Conservation (phyloP, 768 basidiomycete genomes). For the Rickenella mellea region DNA sequence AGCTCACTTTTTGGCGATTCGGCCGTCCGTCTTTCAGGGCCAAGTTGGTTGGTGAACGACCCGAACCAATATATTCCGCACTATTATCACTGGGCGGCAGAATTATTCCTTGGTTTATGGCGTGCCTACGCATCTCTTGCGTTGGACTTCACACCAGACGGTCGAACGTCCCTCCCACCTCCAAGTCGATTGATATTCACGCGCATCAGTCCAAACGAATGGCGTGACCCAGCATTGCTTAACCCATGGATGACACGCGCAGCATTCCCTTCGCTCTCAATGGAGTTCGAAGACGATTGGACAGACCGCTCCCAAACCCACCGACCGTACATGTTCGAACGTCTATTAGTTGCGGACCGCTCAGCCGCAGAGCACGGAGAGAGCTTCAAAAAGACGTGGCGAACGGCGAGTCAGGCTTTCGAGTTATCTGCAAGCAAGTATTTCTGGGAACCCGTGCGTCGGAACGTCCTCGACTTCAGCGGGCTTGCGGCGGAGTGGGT, state of each 20-base stretch:
- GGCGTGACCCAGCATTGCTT: constrained; percentile 74
- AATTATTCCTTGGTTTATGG: constrained; percentile 69
- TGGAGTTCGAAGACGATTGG: constrained; percentile 70
- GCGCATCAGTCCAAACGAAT: constrained; percentile 45
- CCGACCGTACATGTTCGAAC: constrained; percentile 14
- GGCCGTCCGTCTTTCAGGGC: neutral
- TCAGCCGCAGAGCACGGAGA: constrained; percentile 65
- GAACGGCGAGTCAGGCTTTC: constrained; percentile 64
- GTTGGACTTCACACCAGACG: constrained; percentile 15
- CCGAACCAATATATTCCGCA: constrained; percentile 54
- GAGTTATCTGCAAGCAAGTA: constrained; percentile 32
- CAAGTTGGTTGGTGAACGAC: constrained; percentile 42
- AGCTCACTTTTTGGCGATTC: constrained; percentile 44
- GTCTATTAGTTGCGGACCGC: constrained; percentile 61
- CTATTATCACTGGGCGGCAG: constrained; percentile 84
- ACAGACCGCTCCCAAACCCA: constrained; percentile 40
- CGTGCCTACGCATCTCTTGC: constrained; percentile 48
- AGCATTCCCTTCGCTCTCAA: constrained; percentile 57
- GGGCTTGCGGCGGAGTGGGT: constrained; percentile 35
- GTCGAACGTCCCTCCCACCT: constrained; percentile 15
- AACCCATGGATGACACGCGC: constrained; percentile 70
- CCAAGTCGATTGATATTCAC: constrained; percentile 40
- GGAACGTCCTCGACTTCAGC: constrained; percentile 64
- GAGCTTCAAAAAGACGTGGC: constrained; percentile 50
- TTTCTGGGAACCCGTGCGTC: constrained; percentile 38